These are phyloP conservation scores for Podaxis carcinomalis DNA, from an alignment of 768 basidiomycete species.

Conservation along the genomic window DNA sequence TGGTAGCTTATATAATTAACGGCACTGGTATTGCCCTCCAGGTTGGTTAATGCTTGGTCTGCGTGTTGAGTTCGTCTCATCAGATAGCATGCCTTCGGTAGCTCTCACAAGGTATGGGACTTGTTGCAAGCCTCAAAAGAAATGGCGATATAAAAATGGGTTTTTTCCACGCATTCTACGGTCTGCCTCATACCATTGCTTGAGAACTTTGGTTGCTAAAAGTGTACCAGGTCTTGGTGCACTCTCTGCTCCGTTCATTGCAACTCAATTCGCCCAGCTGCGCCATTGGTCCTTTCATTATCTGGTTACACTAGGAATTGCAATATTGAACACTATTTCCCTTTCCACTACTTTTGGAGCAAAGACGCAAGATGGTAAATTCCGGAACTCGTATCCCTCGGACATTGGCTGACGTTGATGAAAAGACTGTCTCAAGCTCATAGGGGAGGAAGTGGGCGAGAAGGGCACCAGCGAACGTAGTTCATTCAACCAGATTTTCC, in stretches of 20 bases:
- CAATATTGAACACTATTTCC: slow-evolving; percentile 47
- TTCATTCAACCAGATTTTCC: slow-evolving; percentile 46
- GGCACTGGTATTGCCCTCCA: slow-evolving; percentile 40
- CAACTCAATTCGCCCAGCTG: slow-evolving; percentile 74
- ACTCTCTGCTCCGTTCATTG: slow-evolving; percentile 66
- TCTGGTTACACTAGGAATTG: slow-evolving; percentile 63
- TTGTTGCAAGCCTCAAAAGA: slow-evolving; percentile 52
- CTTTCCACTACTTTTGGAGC: slow-evolving; percentile 61
- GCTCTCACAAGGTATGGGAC: slow-evolving; percentile 63
- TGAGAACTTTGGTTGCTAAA: slow-evolving; percentile 8
- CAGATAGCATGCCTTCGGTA: not conserved
- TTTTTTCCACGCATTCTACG: slow-evolving; percentile 61
- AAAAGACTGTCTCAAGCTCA: slow-evolving; percentile 49
- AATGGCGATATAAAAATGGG: slow-evolving; percentile 65
- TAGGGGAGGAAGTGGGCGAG: slow-evolving; percentile 44
- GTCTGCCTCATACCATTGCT: slow-evolving; percentile 22
- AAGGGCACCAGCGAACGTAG: slow-evolving; percentile 32
- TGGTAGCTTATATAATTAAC: slow-evolving; percentile 39
- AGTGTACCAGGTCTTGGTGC: slow-evolving; percentile 53
- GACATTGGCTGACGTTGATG: slow-evolving; percentile 1
- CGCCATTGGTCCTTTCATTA: slow-evolving; percentile 76
- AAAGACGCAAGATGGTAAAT: slow-evolving; percentile 60
- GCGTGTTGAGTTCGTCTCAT: not conserved
- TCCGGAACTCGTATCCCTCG: not conserved
- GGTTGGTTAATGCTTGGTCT: slow-evolving; percentile 27